A percentile compares a stretch with the other conserved stretches of the same genome.
phyloP scores from a whole-genome alignment of 2,329 filamentous ascomycete species.

The Diaporthe vexans region DNA sequence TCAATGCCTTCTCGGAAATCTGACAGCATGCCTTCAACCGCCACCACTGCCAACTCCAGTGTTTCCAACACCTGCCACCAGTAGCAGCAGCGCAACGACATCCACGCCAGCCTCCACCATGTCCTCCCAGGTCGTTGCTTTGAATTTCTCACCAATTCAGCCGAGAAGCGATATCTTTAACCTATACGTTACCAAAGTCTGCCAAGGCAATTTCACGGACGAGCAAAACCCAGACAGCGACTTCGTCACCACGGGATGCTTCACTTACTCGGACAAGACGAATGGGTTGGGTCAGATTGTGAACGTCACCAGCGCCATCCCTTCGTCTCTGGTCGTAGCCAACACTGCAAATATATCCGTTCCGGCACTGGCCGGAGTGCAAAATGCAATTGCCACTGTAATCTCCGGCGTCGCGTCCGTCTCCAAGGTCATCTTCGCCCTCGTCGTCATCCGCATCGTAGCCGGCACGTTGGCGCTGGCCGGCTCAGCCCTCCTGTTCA shows the following conservation, averaged over 20 bases:
- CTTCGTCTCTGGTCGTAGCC: not conserved
- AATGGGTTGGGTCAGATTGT: not conserved
- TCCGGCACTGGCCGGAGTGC: not conserved
- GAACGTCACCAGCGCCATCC: not conserved
- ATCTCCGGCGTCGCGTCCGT: not conserved
- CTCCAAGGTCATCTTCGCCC: not conserved
- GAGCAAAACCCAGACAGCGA: not conserved
- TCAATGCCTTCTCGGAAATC: not conserved
- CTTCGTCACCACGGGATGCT: constrained; percentile 2
- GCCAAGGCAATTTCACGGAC: not conserved
- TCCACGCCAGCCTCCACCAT: not conserved
- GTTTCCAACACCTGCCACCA: not conserved
- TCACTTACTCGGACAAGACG: not conserved
- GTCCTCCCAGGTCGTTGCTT: not conserved
- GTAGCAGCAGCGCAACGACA: not conserved
- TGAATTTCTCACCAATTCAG: not conserved
- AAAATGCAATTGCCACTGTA: not conserved
- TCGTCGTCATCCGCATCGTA: constrained; percentile 1
- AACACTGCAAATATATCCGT: not conserved
- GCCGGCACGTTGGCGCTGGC: not conserved
- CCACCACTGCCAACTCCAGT: not conserved
- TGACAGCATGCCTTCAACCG: constrained; percentile 5
- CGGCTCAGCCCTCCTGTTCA: not conserved
- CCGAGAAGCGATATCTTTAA: not conserved
- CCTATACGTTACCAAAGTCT: not conserved